These are phyloP conservation scores for Grosmannia penicillata DNA, from an alignment of 2,329 filamentous ascomycete species.

Conservation along the genomic window DNA sequence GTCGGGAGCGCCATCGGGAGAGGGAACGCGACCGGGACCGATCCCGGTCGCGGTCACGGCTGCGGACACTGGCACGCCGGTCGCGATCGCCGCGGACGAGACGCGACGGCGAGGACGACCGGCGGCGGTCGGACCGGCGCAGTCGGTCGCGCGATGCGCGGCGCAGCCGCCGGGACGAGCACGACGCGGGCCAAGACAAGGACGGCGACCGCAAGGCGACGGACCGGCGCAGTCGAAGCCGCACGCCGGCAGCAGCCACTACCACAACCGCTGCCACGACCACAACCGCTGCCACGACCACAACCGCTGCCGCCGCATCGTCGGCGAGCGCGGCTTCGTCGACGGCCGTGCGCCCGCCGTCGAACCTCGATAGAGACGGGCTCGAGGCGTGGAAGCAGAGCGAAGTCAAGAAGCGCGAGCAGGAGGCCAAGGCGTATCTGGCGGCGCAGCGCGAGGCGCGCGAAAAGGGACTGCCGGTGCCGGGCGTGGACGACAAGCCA, in stretches of 20 bases:
- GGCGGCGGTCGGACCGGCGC: constrained; percentile 1
- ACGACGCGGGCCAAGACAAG: too few species aligned
- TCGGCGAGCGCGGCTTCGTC: too few species aligned
- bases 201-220: not conserved
- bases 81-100: constrained; percentile 3
- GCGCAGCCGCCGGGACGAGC: not conserved
- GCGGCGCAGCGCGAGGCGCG: constrained; percentile 46
- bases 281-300: not conserved
- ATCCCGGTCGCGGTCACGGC: constrained; percentile 4
- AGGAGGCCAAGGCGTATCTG: constrained; percentile 49
- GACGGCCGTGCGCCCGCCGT: constrained; percentile 19
- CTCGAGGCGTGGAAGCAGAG: constrained; percentile 44
- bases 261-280: too few species aligned
- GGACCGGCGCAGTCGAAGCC: not conserved
- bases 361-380: constrained; percentile 29
- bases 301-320: not conserved
- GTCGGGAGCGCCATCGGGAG: constrained; percentile 5
- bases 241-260: not conserved
- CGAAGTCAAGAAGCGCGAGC: constrained; percentile 46
- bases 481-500: constrained; percentile 39
- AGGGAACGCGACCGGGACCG: constrained; percentile 4
- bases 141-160: constrained; percentile 1
- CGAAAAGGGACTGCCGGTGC: constrained; percentile 41
- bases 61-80: not conserved
- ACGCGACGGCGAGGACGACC: not conserved